Evolutionary conservation across 257 asterid species (phyloP).

Genomic region (Asclepias syriaca): DNA sequence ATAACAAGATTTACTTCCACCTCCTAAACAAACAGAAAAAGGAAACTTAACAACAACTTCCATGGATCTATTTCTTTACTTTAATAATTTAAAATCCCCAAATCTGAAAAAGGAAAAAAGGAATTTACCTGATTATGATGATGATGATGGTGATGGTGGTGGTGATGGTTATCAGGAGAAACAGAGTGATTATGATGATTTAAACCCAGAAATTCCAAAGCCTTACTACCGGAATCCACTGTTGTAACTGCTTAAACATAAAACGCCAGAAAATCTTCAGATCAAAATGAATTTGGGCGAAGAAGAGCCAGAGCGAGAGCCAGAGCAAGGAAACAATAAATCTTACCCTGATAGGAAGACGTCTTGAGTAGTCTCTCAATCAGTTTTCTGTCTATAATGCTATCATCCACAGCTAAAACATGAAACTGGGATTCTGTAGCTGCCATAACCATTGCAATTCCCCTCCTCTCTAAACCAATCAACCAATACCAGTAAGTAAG

Average conservation of each 20-base stretch:
- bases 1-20: slow-evolving; percentile 38
- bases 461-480: too few relatives aligned
- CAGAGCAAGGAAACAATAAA: background rate
- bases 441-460: slow-evolving; percentile 31
- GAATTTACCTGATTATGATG: slow-evolving; percentile 12
- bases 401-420: slow-evolving; percentile 52
- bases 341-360: slow-evolving; percentile 42
- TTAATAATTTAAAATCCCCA: slow-evolving; percentile 8
- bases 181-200: slow-evolving; percentile 17
- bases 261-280: slow-evolving; percentile 15
- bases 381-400: slow-evolving; percentile 39
- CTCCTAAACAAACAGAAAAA: slow-evolving; percentile 10
- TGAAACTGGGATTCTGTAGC: slow-evolving; percentile 37
- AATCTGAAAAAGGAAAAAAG: background rate
- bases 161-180: slow-evolving; percentile 33
- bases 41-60: background rate
- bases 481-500: slow-evolving; percentile 6
- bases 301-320: background rate
- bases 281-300: background rate
- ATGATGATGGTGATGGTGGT: too few relatives aligned
- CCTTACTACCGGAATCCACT: slow-evolving; percentile 62
- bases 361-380: slow-evolving; percentile 43
- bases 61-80: background rate
- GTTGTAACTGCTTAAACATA: slow-evolving; percentile 42
- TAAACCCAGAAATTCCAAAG: slow-evolving; percentile 54